Evolutionary conservation across 768 basidiomycete genomes (phyloP), one percentile per base, ranked within the genome.

Genomic region (Pleurotus platypus): DNA sequence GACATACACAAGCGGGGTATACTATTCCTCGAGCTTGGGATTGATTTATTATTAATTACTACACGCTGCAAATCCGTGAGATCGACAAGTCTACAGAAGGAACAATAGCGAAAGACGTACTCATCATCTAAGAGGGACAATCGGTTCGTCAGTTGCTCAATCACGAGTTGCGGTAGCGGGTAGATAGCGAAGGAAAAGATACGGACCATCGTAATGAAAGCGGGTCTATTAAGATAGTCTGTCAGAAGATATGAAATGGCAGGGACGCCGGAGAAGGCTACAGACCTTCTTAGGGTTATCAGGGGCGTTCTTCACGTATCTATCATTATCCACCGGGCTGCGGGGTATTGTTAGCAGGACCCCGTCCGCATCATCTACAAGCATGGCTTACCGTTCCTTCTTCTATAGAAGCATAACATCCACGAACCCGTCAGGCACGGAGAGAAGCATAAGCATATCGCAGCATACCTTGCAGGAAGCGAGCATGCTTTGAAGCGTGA

Each of bases 401-500:
- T 74, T 75, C 75, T 75, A 61, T 20, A 51, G 43, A 15, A 46
- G 58, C 61, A 46, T 60, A 89, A 91, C 85, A 91, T 94, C 82
- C 90, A 92, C 5, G 89, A 92, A 22, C 30, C 30, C 30, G 30
- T 35, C 9, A 35, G 30, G 11, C 30, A 35, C 30, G 30, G 30
- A 35, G 9, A 9, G 30, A 35, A 35, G 30, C 30, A 35, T 35
- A 9, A 35, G 11, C 30, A 9, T 35, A 35, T 35, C 30, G 11
- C 30, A 46, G 58, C 61, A 46, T 60, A 89, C 92, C 85, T 91
- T 94, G 83, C 90, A 92, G 5, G 89, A 92, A 20, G 91, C 93
- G 57, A 95, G 79, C 93, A 95, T 95, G 64, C 89, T 91, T 73
- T 94, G 93, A 47, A 95, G 71, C 3, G 92, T 94, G 15, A 93